phyloP scores from a whole-genome alignment of 257 asterid genomes.

The Rhazya stricta region DNA sequence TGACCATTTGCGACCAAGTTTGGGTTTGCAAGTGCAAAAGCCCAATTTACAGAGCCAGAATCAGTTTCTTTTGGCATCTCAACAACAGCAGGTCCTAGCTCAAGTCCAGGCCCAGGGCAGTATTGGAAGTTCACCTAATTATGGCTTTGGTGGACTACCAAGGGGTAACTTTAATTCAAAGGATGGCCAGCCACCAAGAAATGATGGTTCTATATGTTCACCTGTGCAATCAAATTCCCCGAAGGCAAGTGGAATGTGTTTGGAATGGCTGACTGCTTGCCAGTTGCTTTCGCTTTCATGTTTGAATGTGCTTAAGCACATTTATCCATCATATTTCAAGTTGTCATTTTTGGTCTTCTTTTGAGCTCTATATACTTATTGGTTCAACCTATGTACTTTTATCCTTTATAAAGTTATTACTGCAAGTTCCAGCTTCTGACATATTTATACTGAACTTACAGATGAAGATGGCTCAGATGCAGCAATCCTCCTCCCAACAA shows the following conservation, averaged over 20 bases:
- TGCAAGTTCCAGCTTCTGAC: background rate
- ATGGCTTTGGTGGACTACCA: slow-evolving; percentile 87
- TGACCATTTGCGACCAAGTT: slow-evolving; percentile 79
- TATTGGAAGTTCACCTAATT: slow-evolving; percentile 66
- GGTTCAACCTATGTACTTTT: background rate
- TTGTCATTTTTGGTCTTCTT: background rate
- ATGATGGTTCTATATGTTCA: slow-evolving; percentile 95
- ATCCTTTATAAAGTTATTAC: background rate
- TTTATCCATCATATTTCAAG: background rate
- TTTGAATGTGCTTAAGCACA: slow-evolving; percentile 1
- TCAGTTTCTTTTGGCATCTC: slow-evolving; percentile 84
- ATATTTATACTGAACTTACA: slow-evolving; percentile 20
- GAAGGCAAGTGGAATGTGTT: slow-evolving; percentile 40
- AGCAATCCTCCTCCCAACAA: slow-evolving; percentile 51
- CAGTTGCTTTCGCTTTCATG: background rate
- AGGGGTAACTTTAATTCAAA: slow-evolving; percentile 72
- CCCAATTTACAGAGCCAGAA: slow-evolving; percentile 74
- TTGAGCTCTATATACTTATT: background rate
- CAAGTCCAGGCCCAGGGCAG: slow-evolving; percentile 93
- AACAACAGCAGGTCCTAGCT: slow-evolving; percentile 90
- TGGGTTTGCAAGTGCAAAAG: slow-evolving; percentile 92
- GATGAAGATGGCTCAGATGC: slow-evolving; percentile 54
- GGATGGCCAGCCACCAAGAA: slow-evolving; percentile 91
- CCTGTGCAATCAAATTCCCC: slow-evolving; percentile 94
- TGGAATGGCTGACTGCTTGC: slow-evolving; percentile 11